Evolutionary conservation across 352 stramenopile genomes (phyloP).

Genomic region (Hyaloperonospora arabidopsidis): DNA sequence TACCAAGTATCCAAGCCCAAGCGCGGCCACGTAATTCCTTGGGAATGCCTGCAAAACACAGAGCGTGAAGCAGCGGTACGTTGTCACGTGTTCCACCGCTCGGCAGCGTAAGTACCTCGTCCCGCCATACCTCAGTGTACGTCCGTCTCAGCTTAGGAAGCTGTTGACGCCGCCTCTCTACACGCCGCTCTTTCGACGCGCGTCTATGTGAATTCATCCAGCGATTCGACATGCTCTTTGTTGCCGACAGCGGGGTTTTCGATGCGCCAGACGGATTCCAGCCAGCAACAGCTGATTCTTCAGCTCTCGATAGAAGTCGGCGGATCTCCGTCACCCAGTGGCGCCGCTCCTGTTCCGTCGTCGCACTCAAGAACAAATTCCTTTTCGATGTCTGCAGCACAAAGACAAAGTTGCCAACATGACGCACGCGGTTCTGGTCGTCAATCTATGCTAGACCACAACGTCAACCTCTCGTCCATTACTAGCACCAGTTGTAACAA

Average conservation of each 20-base stretch:
- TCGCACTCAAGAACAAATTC: constrained; percentile 58
- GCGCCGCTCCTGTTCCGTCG: constrained; percentile 67
- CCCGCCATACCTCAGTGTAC: constrained; percentile 68
- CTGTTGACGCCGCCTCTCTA: constrained; percentile 50
- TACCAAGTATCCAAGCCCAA: constrained; percentile 76
- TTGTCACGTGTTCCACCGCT: constrained; percentile 26
- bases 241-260: constrained; percentile 19
- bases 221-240: constrained; percentile 17
- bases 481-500: neutral
- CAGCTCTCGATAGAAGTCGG: constrained; percentile 26
- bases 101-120: constrained; percentile 48
- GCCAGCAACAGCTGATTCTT: constrained; percentile 25
- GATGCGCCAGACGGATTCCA: constrained; percentile 38
- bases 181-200: constrained; percentile 53
- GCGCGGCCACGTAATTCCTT: constrained; percentile 75
- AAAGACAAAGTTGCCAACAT: constrained; percentile 73
- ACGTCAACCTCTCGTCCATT: neutral
- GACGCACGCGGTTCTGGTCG: constrained; percentile 72
- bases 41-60: constrained; percentile 76
- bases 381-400: constrained; percentile 46
- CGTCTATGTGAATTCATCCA: constrained; percentile 22
- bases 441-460: constrained; percentile 41
- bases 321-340: constrained; percentile 57
- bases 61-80: constrained; percentile 38
- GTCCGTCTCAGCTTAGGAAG: constrained; percentile 66